Conservation (phyloP, 192 early-diverging fungal species). For the Coemansia sp. region DNA sequence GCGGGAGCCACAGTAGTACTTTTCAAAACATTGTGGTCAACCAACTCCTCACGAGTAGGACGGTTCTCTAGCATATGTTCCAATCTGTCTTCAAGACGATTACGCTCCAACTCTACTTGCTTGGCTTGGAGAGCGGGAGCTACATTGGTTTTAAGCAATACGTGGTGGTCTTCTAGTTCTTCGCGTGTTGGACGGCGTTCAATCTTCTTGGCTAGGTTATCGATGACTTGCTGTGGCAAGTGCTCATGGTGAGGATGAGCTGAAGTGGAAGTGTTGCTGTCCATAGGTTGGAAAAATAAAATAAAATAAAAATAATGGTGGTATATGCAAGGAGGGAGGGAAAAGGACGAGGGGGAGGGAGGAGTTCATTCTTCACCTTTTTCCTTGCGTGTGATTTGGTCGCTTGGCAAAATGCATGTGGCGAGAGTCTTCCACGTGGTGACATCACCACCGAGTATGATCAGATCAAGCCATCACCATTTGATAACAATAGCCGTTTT, state of each 20-base stretch:
- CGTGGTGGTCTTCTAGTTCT: conserved; percentile 62
- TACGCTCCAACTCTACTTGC: conserved; percentile 33
- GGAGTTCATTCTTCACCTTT: neutral
- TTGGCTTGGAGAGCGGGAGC: conserved; percentile 46
- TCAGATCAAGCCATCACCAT: neutral
- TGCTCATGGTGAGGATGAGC: conserved; percentile 45
- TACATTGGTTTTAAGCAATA: conserved; percentile 57
- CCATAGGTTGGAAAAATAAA: neutral
- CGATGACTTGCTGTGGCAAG: conserved; percentile 52
- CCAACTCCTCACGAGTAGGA: conserved; percentile 61
- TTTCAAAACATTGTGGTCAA: conserved; percentile 63
- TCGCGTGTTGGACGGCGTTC: conserved; percentile 59
- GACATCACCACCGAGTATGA: neutral
- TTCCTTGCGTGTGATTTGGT: neutral
- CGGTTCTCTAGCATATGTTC: conserved; percentile 62
- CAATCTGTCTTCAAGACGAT: conserved; percentile 56
- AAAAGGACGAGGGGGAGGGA: neutral
- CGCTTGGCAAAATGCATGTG: too few relatives aligned
- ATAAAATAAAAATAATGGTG: neutral
- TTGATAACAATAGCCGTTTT: conserved; percentile 21
- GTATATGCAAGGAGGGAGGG: neutral
- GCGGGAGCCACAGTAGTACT: conserved; percentile 40
- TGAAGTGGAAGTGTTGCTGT: conserved; percentile 46
- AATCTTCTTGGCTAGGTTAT: conserved; percentile 57
- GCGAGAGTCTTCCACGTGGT: neutral